Evolutionary conservation across 257 asterid genomes (phyloP).

Genomic region (Nicotiana obtusifolia): DNA sequence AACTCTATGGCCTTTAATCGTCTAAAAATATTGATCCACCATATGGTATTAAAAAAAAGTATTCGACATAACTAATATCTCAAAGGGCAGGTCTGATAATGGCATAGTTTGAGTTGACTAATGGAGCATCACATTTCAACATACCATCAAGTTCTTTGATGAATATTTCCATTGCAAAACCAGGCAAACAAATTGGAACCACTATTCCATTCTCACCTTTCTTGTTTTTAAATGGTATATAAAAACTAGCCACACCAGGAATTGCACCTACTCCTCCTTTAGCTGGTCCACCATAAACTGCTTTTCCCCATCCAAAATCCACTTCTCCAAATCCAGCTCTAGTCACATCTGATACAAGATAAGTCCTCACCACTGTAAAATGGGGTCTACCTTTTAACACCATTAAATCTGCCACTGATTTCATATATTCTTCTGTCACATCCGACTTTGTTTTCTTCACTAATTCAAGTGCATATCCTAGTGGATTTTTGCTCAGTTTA

Average conservation of each 20-base stretch:
- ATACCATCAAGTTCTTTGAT: conserved; percentile 32
- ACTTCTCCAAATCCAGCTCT: conserved; percentile 40
- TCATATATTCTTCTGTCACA: conserved; percentile 30
- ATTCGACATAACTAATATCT: neutral
- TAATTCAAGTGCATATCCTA: conserved; percentile 26
- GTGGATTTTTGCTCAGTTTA: conserved; percentile 16
- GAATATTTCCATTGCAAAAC: conserved; percentile 49
- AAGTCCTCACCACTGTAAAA: conserved; percentile 29
- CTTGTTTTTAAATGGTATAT: conserved; percentile 30
- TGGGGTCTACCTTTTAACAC: conserved; percentile 29
- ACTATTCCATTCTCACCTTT: conserved; percentile 52
- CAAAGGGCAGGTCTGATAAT: conserved; percentile 31
- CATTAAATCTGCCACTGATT: conserved; percentile 31
- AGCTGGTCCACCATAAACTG: conserved; percentile 51
- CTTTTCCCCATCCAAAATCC: conserved; percentile 66
- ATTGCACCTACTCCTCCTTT: conserved; percentile 51
- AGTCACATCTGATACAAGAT: conserved; percentile 43
- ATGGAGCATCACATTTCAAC: conserved; percentile 21
- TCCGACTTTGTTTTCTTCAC: conserved; percentile 21
- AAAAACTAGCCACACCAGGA: conserved; percentile 47
- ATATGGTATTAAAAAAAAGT: neutral
- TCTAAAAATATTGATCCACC: too few relatives aligned
- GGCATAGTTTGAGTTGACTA: neutral
- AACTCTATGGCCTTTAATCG: neutral
- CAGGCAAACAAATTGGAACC: conserved; percentile 48